These are phyloP conservation scores for Posidonia australis DNA, from an alignment of 106 monocot species.

Conservation along the genomic window DNA sequence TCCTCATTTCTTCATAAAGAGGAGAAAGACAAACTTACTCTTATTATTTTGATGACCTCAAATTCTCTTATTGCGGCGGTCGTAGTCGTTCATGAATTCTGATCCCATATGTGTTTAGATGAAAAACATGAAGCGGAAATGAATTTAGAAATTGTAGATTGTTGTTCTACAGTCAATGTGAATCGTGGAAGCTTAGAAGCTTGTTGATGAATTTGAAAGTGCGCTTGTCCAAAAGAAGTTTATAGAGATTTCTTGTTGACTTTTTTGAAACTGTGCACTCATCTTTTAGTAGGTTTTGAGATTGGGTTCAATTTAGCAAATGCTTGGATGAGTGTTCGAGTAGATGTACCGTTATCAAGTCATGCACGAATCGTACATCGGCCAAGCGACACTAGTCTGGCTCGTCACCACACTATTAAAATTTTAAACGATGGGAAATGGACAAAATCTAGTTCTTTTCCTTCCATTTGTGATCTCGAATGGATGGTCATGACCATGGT, in stretches of 20 bases:
- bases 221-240: slow-evolving; percentile 19
- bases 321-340: too few relatives aligned
- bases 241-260: slow-evolving; percentile 42
- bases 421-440: slow-evolving; percentile 51
- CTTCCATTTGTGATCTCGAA: slow-evolving; percentile 21
- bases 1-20: too few relatives aligned
- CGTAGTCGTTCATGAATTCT: too few relatives aligned
- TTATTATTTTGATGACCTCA: too few relatives aligned
- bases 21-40: too few relatives aligned
- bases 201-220: slow-evolving; percentile 11
- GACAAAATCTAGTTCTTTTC: slow-evolving; percentile 34
- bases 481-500: slow-evolving; percentile 28
- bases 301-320: slow-evolving; percentile 31
- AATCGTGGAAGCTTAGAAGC: slow-evolving; percentile 4
- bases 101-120: too few relatives aligned
- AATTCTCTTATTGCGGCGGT: too few relatives aligned
- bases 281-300: slow-evolving; percentile 42
- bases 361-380: slow-evolving; percentile 53
- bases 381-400: slow-evolving; percentile 22
- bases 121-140: too few relatives aligned
- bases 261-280: slow-evolving; percentile 23
- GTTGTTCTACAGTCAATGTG: too few relatives aligned
- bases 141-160: too few relatives aligned
- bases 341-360: slow-evolving; percentile 31
- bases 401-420: slow-evolving; percentile 25